A percentile compares a stretch with the other conserved stretches of the same genome.
These are phyloP conservation scores for Pholiota microspora DNA, from an alignment of 768 basidiomycete genomes.

Conservation along the genomic window DNA sequence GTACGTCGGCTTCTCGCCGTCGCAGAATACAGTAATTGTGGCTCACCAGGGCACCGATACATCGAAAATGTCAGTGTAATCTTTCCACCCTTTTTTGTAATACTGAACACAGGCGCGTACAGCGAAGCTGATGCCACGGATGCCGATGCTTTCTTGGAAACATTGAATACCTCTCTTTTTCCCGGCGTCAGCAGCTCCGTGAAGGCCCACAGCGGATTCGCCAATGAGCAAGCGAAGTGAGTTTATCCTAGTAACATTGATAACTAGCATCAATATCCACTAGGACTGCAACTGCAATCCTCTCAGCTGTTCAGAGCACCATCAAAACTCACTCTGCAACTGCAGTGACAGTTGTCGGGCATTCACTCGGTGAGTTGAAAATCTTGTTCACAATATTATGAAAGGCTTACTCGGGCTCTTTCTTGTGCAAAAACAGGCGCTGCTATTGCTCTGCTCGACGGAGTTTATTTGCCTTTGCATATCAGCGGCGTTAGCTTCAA, in stretches of 20 bases:
- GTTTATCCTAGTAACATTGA: no score
- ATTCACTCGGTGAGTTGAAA: conserved; percentile 35
- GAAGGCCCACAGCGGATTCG: conserved; percentile 45
- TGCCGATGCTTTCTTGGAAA: conserved; percentile 26
- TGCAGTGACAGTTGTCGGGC: conserved; percentile 43
- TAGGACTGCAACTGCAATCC: conserved; percentile 41
- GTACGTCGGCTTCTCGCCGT: conserved; percentile 33
- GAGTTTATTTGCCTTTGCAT: conserved; percentile 53
- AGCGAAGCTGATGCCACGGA: conserved; percentile 41
- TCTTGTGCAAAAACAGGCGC: conserved; percentile 31
- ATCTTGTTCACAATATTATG: neutral
- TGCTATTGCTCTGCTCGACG: conserved; percentile 54
- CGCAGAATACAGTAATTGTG: conserved; percentile 36
- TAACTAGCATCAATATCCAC: no score
- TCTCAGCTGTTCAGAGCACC: conserved; percentile 37
- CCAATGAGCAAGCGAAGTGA: conserved; percentile 38
- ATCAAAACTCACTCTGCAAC: conserved; percentile 33
- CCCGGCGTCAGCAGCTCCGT: conserved; percentile 43
- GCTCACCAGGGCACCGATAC: conserved; percentile 42
- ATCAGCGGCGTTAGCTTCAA: conserved; percentile 36
- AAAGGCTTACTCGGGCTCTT: neutral
- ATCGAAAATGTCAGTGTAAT: conserved; percentile 28
- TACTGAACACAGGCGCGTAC: no score
- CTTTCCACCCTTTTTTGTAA: no score
- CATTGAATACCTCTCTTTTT: conserved; percentile 38